Evolutionary conservation across 768 basidiomycete species (phyloP).

Genomic region (Tulasnella calospora): DNA sequence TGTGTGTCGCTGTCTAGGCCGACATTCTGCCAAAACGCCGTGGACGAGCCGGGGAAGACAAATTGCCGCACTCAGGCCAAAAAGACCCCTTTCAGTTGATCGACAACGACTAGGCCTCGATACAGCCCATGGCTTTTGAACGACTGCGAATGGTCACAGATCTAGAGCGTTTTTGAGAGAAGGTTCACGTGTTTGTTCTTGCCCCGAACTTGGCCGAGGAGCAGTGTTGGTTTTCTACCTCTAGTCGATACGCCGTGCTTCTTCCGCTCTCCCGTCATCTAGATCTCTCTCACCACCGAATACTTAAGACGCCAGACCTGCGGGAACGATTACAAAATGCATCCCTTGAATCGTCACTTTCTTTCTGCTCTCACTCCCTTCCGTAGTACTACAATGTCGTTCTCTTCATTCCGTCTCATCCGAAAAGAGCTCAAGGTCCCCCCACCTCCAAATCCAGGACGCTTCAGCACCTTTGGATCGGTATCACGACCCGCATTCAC

Average conservation of each 20-base stretch:
- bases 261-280: slow-evolving; percentile 5
- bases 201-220: neutral
- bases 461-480: slow-evolving; percentile 23
- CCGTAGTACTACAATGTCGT: slow-evolving; percentile 8
- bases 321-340: neutral
- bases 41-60: neutral
- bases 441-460: slow-evolving; percentile 21
- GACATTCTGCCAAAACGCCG: slow-evolving; percentile 11
- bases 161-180: neutral
- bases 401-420: slow-evolving; percentile 13
- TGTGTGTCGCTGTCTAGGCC: neutral
- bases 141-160: neutral
- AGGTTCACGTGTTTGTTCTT: neutral
- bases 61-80: slow-evolving; percentile 1
- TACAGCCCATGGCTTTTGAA: neutral
- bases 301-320: neutral
- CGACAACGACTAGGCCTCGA: neutral
- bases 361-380: slow-evolving; percentile 16
- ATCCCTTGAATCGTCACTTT: slow-evolving; percentile 7
- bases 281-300: neutral
- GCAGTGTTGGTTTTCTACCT: slow-evolving; percentile 2
- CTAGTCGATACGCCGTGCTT: slow-evolving; percentile 6
- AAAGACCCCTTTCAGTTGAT: neutral
- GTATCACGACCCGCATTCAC: neutral
- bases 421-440: slow-evolving; percentile 20